Evolutionary conservation across 495 filamentous ascomycete genomes (phyloP), one percentile per base, ranked within the genome.

Genomic region (Lepraria neglecta): DNA sequence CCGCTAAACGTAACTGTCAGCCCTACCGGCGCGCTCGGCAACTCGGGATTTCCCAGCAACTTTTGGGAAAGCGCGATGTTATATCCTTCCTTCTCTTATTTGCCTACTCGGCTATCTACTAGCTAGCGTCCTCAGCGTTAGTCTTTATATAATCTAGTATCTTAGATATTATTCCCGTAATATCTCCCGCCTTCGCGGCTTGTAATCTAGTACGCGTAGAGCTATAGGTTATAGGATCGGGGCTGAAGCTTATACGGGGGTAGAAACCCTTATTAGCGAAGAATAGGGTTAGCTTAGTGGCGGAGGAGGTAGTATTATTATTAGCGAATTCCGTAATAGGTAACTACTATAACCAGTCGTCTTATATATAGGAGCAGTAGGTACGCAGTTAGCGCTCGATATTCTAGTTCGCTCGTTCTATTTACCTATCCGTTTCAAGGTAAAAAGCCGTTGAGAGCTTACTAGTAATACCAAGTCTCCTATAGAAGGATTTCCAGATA

Each of bases 291-390:
- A 24, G 24, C 24, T 24, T 24, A 24, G 24, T 24, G 1, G 2
- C 24, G 1, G 24, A 24, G 24, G 24, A 24, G 24, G 2, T 24
- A 24, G 24, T 2, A 2, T 24, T 24, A 24, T 24, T 24, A 2
- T 24, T 2, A 64, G 65, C 56, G 47, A 75, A 72, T 38, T 76
- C 21, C 10, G 65, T 63, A 3, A 69, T 56, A 12, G 59, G 67
- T 19, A 72, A 47, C 53, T 57, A 66, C 43, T 60, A 48, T 0
- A 46, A 44, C 72, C 58, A 76, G 60, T 76, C 48, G 47, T 72
- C 52, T 33, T 76, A 64, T 1, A 62, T 52, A 57, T 70, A 72
- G 40, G 67, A 67, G n/a, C 64, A 38, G 47, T 67, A 74, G 9
- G 24, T n/a, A 0, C 69, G 62, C 4, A 75, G 58, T n/a, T 65